These are phyloP conservation scores for Eucalyptus curtisii DNA, from an alignment of 345 rosid genomes.

Conservation along the genomic window DNA sequence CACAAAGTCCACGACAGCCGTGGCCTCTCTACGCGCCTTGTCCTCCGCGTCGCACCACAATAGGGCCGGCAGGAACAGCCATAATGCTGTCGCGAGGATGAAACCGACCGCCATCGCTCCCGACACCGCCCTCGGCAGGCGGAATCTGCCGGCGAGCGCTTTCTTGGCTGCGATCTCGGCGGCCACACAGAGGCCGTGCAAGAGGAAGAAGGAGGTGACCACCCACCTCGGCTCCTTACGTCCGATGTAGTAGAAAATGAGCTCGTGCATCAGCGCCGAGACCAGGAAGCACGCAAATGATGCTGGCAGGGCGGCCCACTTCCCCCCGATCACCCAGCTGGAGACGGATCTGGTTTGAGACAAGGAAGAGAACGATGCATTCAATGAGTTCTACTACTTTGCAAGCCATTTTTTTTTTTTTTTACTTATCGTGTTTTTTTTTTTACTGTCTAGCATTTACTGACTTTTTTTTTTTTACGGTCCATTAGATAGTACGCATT, in stretches of 20 bases:
- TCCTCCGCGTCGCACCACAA: not conserved
- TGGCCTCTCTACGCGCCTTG: conserved; percentile 9
- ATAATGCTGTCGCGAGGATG: not conserved
- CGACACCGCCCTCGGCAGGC: not conserved
- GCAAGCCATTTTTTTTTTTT: not conserved
- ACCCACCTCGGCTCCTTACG: conserved; percentile 38
- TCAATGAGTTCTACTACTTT: not conserved
- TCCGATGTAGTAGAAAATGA: conserved; percentile 38
- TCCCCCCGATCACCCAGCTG: conserved; percentile 3
- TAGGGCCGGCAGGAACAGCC: conserved; percentile 19
- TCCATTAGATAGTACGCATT: not conserved
- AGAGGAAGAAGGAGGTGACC: conserved; percentile 34
- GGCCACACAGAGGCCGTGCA: conserved; percentile 25
- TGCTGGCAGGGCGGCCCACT: conserved; percentile 27
- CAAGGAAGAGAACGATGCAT: not conserved
- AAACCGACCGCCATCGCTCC: conserved; percentile 3
- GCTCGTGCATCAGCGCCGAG: conserved; percentile 57
- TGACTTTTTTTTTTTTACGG: not conserved
- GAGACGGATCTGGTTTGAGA: not conserved
- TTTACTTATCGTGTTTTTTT: not conserved
- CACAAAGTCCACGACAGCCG: not conserved
- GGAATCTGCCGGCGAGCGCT: not conserved
- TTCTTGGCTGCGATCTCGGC: conserved; percentile 10
- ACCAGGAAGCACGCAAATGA: conserved; percentile 27
- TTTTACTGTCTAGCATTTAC: not conserved